Evolutionary conservation across 345 rosid species (phyloP).

Genomic region (Eucalyptus decipiens): DNA sequence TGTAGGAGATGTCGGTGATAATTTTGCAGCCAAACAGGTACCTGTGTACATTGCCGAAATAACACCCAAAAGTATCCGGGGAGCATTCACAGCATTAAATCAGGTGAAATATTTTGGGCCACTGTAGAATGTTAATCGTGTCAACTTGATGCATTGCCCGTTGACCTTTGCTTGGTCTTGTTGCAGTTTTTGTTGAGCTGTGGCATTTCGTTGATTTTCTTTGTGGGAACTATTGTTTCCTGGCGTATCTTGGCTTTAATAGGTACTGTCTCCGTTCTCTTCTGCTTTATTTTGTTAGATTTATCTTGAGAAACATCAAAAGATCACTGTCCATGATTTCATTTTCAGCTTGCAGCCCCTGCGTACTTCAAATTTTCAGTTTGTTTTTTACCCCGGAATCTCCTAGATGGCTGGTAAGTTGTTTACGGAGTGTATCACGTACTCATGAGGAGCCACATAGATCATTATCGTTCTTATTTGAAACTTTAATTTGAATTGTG

Average conservation of each 20-base stretch:
- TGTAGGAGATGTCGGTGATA: neutral
- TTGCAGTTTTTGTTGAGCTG: conserved; percentile 4
- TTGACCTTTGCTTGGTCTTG: neutral
- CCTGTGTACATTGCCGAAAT: conserved; percentile 8
- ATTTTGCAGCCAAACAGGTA: neutral
- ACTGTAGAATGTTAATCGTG: neutral
- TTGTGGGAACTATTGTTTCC: conserved; percentile 6
- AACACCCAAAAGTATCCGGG: conserved; percentile 1
- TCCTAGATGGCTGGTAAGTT: conserved; percentile 37
- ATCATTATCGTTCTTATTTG: neutral
- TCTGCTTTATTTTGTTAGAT: neutral
- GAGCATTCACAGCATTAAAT: conserved; percentile 1
- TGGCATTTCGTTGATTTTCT: conserved; percentile 5
- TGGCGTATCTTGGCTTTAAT: conserved; percentile 18
- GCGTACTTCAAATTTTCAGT: conserved; percentile 9
- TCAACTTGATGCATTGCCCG: neutral
- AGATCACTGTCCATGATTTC: neutral
- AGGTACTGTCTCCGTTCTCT: neutral
- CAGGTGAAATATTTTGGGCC: neutral
- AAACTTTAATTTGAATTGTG: neutral
- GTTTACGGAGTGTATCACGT: neutral
- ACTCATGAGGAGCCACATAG: neutral
- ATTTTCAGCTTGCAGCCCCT: conserved; percentile 18
- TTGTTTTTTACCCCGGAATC: conserved; percentile 32
- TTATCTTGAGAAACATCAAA: neutral